phyloP scores from a whole-genome alignment of 805 yeast species.

The Dipodascus geniculatus region DNA sequence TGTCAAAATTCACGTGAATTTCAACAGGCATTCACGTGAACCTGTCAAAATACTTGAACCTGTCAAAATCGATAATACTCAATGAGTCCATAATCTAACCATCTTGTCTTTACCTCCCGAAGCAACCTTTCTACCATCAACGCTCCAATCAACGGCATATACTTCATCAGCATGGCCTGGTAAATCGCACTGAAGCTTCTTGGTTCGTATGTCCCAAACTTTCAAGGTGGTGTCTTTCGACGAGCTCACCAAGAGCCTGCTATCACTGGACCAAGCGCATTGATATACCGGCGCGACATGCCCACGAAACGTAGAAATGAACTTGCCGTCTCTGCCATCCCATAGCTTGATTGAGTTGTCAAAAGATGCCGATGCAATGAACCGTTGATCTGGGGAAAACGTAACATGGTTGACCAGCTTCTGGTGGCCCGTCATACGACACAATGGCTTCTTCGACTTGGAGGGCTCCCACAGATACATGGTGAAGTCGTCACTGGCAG shows the following conservation, averaged over 20 bases:
- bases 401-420: constrained; percentile 92
- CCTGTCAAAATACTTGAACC: no score
- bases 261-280: constrained; percentile 95
- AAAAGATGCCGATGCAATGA: constrained; percentile 83
- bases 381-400: constrained; percentile 91
- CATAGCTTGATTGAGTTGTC: constrained; percentile 92
- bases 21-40: no score
- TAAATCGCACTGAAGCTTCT: constrained; percentile 73
- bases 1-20: no score
- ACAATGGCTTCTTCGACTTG: constrained; percentile 67
- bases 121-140: constrained; percentile 87
- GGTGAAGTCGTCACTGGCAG: constrained; percentile 95
- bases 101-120: constrained; percentile 96
- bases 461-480: constrained; percentile 96
- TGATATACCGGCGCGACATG: constrained; percentile 98
- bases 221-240: constrained; percentile 93
- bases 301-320: constrained; percentile 82
- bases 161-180: constrained; percentile 97
- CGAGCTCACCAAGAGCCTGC: constrained; percentile 80
- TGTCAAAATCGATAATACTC: no score
- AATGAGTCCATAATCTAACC: constrained; percentile 81
- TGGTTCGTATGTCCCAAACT: constrained; percentile 89
- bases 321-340: constrained; percentile 91
- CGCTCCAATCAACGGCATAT: constrained; percentile 95
- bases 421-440: constrained; percentile 96